Conservation (phyloP, 495 filamentous ascomycete species). For the Penicillium salamii region DNA sequence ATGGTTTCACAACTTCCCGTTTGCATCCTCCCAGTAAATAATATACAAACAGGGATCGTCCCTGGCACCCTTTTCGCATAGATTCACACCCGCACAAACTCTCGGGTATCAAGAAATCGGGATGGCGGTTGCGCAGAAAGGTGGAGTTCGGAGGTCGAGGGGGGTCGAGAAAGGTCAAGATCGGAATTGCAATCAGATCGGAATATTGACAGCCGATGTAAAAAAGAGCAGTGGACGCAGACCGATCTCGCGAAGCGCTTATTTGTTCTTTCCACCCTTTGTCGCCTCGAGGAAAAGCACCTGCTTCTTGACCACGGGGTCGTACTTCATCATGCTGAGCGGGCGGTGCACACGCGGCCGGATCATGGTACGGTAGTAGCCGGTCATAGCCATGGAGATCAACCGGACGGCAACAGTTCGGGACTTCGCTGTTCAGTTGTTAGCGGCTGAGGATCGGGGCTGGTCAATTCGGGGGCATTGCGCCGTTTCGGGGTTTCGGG, state of each 20-base stretch:
- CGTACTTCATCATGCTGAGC: slow-evolving; percentile 97
- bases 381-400: slow-evolving; percentile 97
- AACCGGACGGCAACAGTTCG: slow-evolving; percentile 90
- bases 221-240: not conserved
- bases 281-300: slow-evolving; percentile 93
- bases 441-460: slow-evolving; percentile 5
- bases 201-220: not conserved
- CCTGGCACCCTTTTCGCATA: slow-evolving; percentile 1
- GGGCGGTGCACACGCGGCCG: slow-evolving; percentile 78
- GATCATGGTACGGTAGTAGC: slow-evolving; percentile 87
- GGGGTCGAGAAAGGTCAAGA: not conserved
- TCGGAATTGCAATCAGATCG: not conserved
- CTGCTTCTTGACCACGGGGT: slow-evolving; percentile 94
- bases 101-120: not conserved
- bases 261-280: slow-evolving; percentile 52
- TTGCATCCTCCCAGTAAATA: slow-evolving; percentile 18
- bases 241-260: slow-evolving; percentile 1
- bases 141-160: not conserved
- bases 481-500: not conserved
- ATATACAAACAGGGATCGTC: slow-evolving; percentile 21
- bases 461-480: not conserved
- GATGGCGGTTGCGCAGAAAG: not conserved
- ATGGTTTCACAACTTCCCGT: not conserved
- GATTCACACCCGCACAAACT: not conserved
- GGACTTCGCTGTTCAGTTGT: slow-evolving; percentile 67